phyloP scores from a whole-genome alignment of 1,284 basidiomycete genomes.

The Dichomitus squalens region DNA sequence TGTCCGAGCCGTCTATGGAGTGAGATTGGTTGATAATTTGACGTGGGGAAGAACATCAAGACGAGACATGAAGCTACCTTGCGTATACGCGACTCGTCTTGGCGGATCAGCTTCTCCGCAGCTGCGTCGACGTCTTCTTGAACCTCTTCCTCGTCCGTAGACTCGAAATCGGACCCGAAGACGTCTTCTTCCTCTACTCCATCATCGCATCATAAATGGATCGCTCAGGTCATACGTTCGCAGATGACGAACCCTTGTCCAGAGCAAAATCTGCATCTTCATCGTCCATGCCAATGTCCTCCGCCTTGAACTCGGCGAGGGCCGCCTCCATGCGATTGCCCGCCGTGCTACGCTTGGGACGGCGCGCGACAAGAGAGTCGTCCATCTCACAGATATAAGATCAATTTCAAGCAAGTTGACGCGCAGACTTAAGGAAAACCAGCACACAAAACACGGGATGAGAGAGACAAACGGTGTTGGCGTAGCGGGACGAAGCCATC shows the following conservation, averaged over 20 bases:
- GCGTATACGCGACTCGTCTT: slow-evolving; percentile 62
- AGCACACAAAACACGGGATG: background rate
- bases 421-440: background rate
- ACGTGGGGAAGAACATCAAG: background rate
- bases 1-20: slow-evolving; percentile 50
- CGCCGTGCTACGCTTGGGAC: slow-evolving; percentile 69
- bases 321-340: slow-evolving; percentile 81
- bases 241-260: slow-evolving; percentile 49
- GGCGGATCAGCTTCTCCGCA: slow-evolving; percentile 55
- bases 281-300: slow-evolving; percentile 62
- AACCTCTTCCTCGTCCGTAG: slow-evolving; percentile 73
- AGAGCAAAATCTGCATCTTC: slow-evolving; percentile 73
- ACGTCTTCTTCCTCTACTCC: slow-evolving; percentile 72
- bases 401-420: background rate
- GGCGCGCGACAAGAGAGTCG: slow-evolving; percentile 58
- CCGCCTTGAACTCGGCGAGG: slow-evolving; percentile 67
- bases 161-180: slow-evolving; percentile 81
- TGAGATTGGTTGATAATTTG: slow-evolving; percentile 10
- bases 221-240: too few species aligned
- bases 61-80: slow-evolving; percentile 44
- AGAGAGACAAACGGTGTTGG: background rate
- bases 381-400: slow-evolving; percentile 26
- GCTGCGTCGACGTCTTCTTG: slow-evolving; percentile 51
- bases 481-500: background rate
- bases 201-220: background rate